Percentiles rank a stretch among this genome's conserved stretches.
phyloP scores from a whole-genome alignment of 2,329 filamentous ascomycete genomes.

The Arthrobotrys pseudoclavata region DNA sequence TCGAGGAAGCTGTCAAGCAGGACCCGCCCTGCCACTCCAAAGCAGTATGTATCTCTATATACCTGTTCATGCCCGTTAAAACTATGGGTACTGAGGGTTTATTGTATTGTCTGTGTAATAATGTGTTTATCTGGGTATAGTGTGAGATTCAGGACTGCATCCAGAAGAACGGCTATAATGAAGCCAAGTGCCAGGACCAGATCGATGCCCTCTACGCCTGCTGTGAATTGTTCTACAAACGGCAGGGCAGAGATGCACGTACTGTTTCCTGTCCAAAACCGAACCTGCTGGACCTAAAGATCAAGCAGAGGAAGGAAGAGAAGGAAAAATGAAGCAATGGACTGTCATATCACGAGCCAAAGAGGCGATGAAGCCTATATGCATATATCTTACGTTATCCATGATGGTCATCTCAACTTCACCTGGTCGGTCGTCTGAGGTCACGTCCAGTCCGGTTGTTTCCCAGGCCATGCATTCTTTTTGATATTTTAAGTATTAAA shows the following conservation, averaged over 20 bases:
- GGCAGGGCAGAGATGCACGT: constrained; percentile 80
- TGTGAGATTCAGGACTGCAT: constrained; percentile 77
- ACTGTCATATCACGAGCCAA: constrained; percentile 54
- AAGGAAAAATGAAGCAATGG: constrained; percentile 54
- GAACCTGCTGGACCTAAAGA: constrained; percentile 82
- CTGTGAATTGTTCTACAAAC: constrained; percentile 88
- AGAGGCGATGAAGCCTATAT: constrained; percentile 63
- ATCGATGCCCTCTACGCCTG: constrained; percentile 93
- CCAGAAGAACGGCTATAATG: constrained; percentile 84
- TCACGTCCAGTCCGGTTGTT: neutral
- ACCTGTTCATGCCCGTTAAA: neutral
- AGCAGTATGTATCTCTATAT: constrained; percentile 26
- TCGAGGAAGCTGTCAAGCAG: constrained; percentile 52
- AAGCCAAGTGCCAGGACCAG: constrained; percentile 82
- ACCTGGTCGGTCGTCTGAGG: neutral
- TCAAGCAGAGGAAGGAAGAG: constrained; percentile 78
- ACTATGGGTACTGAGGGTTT: neutral
- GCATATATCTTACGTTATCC: neutral
- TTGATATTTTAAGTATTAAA: neutral
- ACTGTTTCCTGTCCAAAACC: constrained; percentile 89
- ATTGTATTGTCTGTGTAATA: no score
- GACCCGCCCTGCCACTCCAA: constrained; percentile 54
- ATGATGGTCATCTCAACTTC: neutral
- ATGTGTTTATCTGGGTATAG: neutral
- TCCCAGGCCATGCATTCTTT: neutral